Evolutionary conservation across 768 basidiomycete genomes (phyloP).

Genomic region (Tulasnella sp.): DNA sequence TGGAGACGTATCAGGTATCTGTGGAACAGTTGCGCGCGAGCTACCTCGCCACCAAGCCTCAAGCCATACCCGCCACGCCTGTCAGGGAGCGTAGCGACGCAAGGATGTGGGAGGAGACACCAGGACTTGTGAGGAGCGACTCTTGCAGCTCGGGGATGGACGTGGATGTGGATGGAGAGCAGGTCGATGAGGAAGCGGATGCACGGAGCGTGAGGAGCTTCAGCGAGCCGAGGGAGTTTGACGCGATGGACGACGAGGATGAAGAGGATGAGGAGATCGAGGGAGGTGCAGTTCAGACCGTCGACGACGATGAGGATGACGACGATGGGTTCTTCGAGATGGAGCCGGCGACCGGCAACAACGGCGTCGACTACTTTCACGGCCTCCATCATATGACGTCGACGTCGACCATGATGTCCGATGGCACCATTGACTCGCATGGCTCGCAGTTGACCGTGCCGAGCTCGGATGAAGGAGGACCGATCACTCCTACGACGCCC

Average conservation of each 20-base stretch:
- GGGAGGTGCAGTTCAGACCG: not conserved
- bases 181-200: not conserved
- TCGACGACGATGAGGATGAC: conserved; percentile 6
- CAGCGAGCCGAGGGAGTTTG: conserved; percentile 23
- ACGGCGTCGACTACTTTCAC: too few relatives aligned
- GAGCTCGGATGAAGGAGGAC: conserved; percentile 35
- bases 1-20: conserved; percentile 31
- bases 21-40: conserved; percentile 3
- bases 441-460: not conserved
- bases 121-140: conserved; percentile 35
- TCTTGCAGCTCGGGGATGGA: conserved; percentile 42
- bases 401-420: not conserved
- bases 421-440: not conserved
- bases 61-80: conserved; percentile 56
- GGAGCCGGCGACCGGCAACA: not conserved
- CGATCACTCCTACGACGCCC: conserved; percentile 69
- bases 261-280: not conserved
- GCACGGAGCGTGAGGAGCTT: not conserved
- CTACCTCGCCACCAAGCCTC: conserved; percentile 11
- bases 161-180: conserved; percentile 5
- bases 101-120: conserved; percentile 1
- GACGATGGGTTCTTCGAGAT: not conserved
- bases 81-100: conserved; percentile 23
- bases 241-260: conserved; percentile 54
- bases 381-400: not conserved